Evolutionary conservation across 805 yeast genomes (phyloP), one percentile per base, ranked within the genome.

Genomic region (Candida sithepensis): DNA sequence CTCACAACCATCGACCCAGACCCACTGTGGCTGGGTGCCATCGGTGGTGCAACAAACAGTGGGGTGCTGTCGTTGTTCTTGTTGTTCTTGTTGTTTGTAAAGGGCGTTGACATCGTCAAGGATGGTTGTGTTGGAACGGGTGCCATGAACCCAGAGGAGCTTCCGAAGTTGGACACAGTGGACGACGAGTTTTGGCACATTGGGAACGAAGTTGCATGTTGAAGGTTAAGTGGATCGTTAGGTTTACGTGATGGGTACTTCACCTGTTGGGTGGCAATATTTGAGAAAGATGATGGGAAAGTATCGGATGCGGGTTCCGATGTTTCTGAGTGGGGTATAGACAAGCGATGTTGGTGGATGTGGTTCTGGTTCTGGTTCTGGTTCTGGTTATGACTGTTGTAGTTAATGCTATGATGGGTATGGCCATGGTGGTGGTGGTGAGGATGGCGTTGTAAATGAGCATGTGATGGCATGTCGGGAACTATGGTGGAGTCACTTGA

Each of bases 191-290:
- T 19, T 9, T 16, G 24, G 14, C 12, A 18, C 21, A n/a, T 26
- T 3, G 21, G 34, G n/a, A 34, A 16, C 19, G 38, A 34, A 5
- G 38, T n/a, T n/a, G n/a, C n/a, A n/a, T n/a, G 18, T 16, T 16
- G 38, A 8, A 34, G 12, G 16, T 34, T 34, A 5, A 34, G 21
- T 12, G 20, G 20, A 21, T 34, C 21, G n/a, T n/a, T 34, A 16
- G 42, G 42, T 26, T 28, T 40, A 3, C 42, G 34, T 4, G 14
- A 23, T 26, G 42, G 42, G 13, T 40, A 40, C 18, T 40, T 39
- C 34, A 12, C 16, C 14, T 12, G 16, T 30, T 26, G 30, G 8
- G 30, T 7, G 36, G 36, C 14, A 13, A 18, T 32, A 14, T 32
- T 32, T 32, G 21, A 13, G 12, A n/a, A n/a, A n/a, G 21, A 20